Base-by-base conservation (phyloP, 176 grass and related monocot genomes). In the Guadua angustifolia region DNA sequence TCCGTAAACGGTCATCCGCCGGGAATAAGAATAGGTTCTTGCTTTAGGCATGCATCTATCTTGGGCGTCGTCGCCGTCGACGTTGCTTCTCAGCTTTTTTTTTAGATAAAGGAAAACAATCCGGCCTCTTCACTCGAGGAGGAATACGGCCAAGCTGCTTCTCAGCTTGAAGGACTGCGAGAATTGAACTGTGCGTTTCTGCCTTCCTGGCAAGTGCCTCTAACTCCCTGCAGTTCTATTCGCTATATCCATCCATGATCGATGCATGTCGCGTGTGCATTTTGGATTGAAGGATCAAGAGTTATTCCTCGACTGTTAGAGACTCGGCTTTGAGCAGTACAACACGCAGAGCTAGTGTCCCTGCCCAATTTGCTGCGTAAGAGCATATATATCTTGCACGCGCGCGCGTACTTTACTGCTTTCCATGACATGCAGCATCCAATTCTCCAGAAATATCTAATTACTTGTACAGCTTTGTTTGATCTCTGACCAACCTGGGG, bases 381-480 rank as follows among this genome's bases (percentile, higher is more conserved):
- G 72, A 25, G 38, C n/a, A 53, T 77, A 42, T 39, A 69, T 73
- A 43, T 16, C 66, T 65, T 74, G 49, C 70, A 61, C 66, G 43
- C 66, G 49, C 70, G 33, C 6, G 6, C 66, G 43, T 40, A 42
- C 43, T 74, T 62, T 18, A 14, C 70, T 85, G 32, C 82, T 85
- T 90, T 74, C 10, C 22, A 6, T 86, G 83, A 82, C 79, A 47
- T 78, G 3, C 4, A 6, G 88, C 83, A 90, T 86, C 88, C 51
- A 86, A 79, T 86, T 90, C 83, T 55, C 75, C 17, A 21, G 3
- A 46, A 57, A 85, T 51, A 89, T 86, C 73, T 72, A 24, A 38
- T 3, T 78, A 46, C 66, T 69, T 61, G 22, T 44, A 43, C 70
- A 36, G 79, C 36, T 56, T 69, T 70, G 82, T 66, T 80, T 73